phyloP scores from a whole-genome alignment of 2,329 filamentous ascomycete species.

The Microascus cirrosus region DNA sequence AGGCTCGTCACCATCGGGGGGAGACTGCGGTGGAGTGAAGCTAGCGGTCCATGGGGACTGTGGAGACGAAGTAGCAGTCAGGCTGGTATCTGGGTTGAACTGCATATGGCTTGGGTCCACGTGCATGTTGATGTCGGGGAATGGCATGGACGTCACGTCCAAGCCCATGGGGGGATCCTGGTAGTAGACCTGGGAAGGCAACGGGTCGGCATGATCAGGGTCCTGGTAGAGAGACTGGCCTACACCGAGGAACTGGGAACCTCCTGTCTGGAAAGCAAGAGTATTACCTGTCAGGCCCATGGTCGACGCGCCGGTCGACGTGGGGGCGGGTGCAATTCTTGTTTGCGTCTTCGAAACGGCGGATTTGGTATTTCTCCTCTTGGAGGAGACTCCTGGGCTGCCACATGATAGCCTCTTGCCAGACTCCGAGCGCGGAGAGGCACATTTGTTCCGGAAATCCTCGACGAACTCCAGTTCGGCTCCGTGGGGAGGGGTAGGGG shows the following conservation, averaged over 20 bases:
- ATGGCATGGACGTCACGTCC: constrained; percentile 23
- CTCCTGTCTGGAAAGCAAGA: constrained; percentile 26
- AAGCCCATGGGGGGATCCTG: constrained; percentile 30
- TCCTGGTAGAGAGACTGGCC: constrained; percentile 41
- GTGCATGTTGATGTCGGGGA: constrained; percentile 34
- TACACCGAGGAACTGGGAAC: constrained; percentile 31
- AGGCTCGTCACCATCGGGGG: not conserved
- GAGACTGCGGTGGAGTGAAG: constrained; percentile 5
- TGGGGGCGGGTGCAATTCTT: constrained; percentile 16
- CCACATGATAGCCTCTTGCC: constrained; percentile 2
- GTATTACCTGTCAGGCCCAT: constrained; percentile 42
- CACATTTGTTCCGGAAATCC: constrained; percentile 37
- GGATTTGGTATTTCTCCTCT: constrained; percentile 3
- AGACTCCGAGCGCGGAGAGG: constrained; percentile 10
- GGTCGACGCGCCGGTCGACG: constrained; percentile 34
- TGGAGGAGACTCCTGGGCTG: constrained; percentile 2
- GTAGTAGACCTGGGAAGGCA: constrained; percentile 40
- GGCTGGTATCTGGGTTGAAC: constrained; percentile 37
- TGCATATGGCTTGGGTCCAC: constrained; percentile 46
- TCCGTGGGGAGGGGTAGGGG: constrained; percentile 4
- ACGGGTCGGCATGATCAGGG: constrained; percentile 28
- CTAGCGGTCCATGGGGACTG: constrained; percentile 25
- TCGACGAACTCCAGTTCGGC: constrained; percentile 34
- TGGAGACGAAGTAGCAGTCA: constrained; percentile 37
- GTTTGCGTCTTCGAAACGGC: constrained; percentile 1